Conservation (phyloP, 2,329 filamentous ascomycete species). For the Lecanicillium sp. region DNA sequence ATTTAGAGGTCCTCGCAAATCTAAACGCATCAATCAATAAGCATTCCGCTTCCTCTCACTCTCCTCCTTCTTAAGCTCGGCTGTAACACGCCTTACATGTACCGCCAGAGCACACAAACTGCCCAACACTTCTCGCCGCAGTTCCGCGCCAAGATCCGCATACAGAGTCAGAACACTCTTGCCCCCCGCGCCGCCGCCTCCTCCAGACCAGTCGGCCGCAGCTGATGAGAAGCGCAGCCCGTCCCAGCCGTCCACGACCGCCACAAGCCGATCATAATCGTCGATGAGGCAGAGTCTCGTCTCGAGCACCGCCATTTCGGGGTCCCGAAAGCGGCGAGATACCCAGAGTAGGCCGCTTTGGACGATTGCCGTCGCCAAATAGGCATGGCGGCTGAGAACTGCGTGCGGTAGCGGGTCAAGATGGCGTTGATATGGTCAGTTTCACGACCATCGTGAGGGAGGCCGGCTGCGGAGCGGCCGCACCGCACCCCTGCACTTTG, state of each 20-base stretch:
- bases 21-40: no score
- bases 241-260: conserved; percentile 3
- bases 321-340: conserved; percentile 2
- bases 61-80: conserved; percentile 3
- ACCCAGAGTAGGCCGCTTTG: conserved; percentile 3
- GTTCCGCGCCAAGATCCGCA: conserved; percentile 1
- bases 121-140: conserved; percentile 1
- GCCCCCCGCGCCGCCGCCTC: no score
- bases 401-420: neutral
- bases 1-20: no score
- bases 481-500: no score
- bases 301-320: conserved; percentile 2
- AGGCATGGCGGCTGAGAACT: neutral
- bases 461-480: no score
- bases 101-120: conserved; percentile 3
- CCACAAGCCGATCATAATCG: conserved; percentile 3
- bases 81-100: conserved; percentile 3
- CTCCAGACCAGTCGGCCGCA: neutral
- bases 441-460: neutral
- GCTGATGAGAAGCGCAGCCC: neutral
- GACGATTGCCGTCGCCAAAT: conserved; percentile 5
- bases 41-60: conserved; percentile 1
- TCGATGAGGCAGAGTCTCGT: conserved; percentile 2
- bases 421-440: neutral
- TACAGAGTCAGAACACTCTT: conserved; percentile 1